A percentile compares a stretch with the other conserved stretches of the same genome.
phyloP scores from a whole-genome alignment of 2,329 filamentous ascomycete genomes.

The Trichoderma sp. region DNA sequence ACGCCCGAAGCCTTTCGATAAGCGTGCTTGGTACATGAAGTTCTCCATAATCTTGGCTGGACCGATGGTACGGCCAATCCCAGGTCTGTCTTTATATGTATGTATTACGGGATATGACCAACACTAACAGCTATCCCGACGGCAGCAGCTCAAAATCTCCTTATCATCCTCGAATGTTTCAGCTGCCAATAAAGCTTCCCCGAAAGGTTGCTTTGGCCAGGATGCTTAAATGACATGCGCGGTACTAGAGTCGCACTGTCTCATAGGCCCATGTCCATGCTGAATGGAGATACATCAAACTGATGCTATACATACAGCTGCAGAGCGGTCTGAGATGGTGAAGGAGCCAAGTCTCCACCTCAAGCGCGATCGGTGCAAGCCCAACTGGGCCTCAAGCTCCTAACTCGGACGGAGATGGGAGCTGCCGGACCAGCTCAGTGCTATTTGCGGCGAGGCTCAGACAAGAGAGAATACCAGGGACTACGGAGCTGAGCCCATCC shows the following conservation, averaged over 20 bases:
- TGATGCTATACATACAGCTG: constrained; percentile 17
- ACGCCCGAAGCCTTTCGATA: not conserved
- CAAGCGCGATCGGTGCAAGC: constrained; percentile 14
- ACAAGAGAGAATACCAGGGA: not conserved
- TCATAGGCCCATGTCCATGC: constrained; percentile 3
- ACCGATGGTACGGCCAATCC: not conserved
- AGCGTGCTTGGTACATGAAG: not conserved
- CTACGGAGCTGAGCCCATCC: not conserved
- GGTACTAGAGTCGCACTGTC: constrained; percentile 13
- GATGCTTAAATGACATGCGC: constrained; percentile 3
- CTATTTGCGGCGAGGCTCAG: constrained; percentile 6
- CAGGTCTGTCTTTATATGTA: not conserved
- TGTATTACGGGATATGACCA: not conserved
- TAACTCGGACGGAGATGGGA: not conserved
- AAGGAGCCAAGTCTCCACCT: constrained; percentile 18
- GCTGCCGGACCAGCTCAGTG: not conserved
- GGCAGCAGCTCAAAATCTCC: constrained; percentile 12
- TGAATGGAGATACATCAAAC: constrained; percentile 7
- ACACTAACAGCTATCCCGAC: not conserved
- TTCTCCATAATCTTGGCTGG: not conserved
- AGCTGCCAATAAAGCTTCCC: not conserved
- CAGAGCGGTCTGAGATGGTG: constrained; percentile 20
- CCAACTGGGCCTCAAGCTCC: constrained; percentile 19
- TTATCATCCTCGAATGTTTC: constrained; percentile 16
- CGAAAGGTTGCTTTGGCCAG: not conserved